Evolutionary conservation across 129 eudicot genomes (phyloP), one percentile per base, ranked within the genome.

Genomic region (Flaveria trinervia): DNA sequence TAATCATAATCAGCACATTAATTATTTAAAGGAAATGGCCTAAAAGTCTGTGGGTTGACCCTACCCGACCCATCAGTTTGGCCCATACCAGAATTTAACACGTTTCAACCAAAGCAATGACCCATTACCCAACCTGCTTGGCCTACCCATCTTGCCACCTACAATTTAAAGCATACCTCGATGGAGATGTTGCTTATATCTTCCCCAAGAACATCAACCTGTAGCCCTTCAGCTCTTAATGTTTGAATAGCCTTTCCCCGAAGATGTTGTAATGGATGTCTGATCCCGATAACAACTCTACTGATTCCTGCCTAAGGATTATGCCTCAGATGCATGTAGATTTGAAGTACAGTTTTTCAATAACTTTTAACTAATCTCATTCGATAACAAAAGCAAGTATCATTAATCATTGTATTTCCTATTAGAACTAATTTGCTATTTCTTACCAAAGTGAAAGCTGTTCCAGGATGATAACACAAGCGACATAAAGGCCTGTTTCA

Each of bases 141-240:
- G 13, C 23, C 70, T 1, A 65, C 18, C 11, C 18, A 65, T 15
- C 10, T 30, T 65, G 70, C 15, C 22, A 65, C 22, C 20, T 33
- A 39, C n/a, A 67, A 65, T 13, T 54, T n/a, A 57, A 28, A 36
- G 45, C 43, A 48, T 74, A 93, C 98, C 98, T 93, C 96, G 5
- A 90, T 56, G 66, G 85, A 66, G 80, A 85, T 85, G 81, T 85
- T 87, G 64, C 79, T 87, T 33, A 93, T 78, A 77, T 93, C 93
- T 79, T 93, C 98, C 36, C 97, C 96, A 65, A 93, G 96, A 82
- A 93, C 96, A 84, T 91, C 93, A 74, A 93, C 97, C 72, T 84
- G 86, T 82, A 93, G 65, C 50, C 97, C 92, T 84, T 90, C 90
- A 69, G 82, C 75, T 81, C 97, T 82, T 65, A 91, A 71, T 16